Conservation (phyloP, 2,329 filamentous ascomycete species). For the Byssoonygena ceratinophila region DNA sequence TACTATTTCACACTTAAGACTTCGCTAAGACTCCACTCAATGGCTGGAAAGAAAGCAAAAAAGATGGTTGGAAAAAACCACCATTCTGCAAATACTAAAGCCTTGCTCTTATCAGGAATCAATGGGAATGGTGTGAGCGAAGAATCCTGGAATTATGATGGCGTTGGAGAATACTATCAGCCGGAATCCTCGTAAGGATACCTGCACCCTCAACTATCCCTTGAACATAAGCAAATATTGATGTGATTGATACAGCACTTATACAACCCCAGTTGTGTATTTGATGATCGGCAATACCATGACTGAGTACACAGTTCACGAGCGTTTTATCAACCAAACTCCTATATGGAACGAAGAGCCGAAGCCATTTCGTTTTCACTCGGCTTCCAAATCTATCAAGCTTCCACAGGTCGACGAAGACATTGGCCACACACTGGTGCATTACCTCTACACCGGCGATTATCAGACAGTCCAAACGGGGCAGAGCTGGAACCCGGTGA, state of each 20-base stretch:
- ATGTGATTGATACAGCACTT: neutral
- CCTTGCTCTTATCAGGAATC: no score
- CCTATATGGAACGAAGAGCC: neutral
- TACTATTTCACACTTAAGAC: no score
- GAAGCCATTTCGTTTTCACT: neutral
- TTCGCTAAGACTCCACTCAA: no score
- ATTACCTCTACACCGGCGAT: constrained; percentile 10
- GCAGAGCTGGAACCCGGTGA: neutral
- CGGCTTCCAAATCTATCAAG: neutral
- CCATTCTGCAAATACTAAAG: no score
- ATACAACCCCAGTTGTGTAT: neutral
- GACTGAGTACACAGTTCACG: neutral
- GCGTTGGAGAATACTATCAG: neutral
- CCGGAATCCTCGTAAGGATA: neutral
- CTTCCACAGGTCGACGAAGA: constrained; percentile 4
- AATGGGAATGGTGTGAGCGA: neutral
- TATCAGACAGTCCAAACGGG: constrained; percentile 5
- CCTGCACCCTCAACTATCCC: neutral
- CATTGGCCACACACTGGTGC: constrained; percentile 10
- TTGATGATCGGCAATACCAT: neutral
- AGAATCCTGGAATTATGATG: neutral
- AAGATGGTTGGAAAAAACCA: neutral
- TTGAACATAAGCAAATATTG: neutral
- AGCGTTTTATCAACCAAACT: neutral
- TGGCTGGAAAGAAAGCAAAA: neutral